Conservation (phyloP, 108 stramenopile species). For the Fragilariopsis cylindrus region DNA sequence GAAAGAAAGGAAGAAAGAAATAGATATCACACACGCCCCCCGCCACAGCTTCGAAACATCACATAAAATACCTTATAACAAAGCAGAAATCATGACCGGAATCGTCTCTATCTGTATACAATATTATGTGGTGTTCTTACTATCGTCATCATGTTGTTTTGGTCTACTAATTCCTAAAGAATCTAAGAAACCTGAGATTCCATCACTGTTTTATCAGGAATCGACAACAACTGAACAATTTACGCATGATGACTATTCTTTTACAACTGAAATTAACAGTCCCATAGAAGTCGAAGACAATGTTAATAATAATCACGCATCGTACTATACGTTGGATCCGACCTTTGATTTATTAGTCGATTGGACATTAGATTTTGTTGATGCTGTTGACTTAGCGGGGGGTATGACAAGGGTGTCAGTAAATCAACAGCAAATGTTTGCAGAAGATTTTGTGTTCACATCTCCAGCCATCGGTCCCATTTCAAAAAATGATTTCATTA, state of each 20-base stretch:
- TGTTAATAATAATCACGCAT: not conserved
- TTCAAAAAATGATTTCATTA: constrained; percentile 30
- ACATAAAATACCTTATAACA: too few species aligned
- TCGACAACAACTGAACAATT: too few species aligned
- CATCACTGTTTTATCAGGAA: constrained; percentile 10
- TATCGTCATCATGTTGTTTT: not conserved
- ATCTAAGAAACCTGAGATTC: not conserved
- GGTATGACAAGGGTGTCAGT: constrained; percentile 38
- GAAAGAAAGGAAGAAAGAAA: too few species aligned
- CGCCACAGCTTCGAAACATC: too few species aligned
- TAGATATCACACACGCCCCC: too few species aligned
- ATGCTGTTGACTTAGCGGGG: constrained; percentile 32
- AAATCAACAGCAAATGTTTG: constrained; percentile 21
- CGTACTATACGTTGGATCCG: constrained; percentile 21
- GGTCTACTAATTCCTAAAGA: constrained; percentile 1
- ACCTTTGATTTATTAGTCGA: constrained; percentile 19
- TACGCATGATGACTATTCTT: not conserved
- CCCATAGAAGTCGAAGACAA: not conserved
- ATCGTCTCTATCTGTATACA: too few species aligned
- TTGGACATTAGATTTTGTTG: constrained; percentile 29
- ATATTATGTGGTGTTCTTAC: too few species aligned
- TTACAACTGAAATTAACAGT: not conserved
- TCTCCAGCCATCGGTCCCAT: constrained; percentile 31
- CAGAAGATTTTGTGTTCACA: constrained; percentile 30
- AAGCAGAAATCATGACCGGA: too few species aligned